phyloP scores from a whole-genome alignment of 23 red algal species.

The Gracilaria gracilis region DNA sequence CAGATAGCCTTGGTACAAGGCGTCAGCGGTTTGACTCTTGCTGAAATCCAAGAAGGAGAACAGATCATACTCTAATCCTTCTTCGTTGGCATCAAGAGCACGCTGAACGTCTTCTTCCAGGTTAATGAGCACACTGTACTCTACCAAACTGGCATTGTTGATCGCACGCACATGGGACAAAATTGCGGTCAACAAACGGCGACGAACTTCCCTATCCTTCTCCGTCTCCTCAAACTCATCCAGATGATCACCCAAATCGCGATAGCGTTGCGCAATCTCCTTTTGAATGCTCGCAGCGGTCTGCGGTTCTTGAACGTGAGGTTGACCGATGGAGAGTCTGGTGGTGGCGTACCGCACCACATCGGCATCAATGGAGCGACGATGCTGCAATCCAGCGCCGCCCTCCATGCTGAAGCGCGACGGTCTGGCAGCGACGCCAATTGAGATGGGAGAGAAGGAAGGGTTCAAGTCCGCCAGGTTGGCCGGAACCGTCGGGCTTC shows the following conservation, averaged over 20 bases:
- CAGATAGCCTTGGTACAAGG: constrained; percentile 26
- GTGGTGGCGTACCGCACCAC: constrained; percentile 32
- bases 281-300: constrained; percentile 34
- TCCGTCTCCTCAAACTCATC: constrained; percentile 37
- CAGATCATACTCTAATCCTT: constrained; percentile 52
- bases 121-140: constrained; percentile 53
- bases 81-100: constrained; percentile 82
- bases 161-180: constrained; percentile 66
- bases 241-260: constrained; percentile 1
- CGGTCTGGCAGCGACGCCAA: constrained; percentile 2
- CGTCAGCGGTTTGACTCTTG: constrained; percentile 1
- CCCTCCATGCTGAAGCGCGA: constrained; percentile 3
- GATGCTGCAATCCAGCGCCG: constrained; percentile 1
- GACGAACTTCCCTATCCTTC: constrained; percentile 63
- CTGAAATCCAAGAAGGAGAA: constrained; percentile 67
- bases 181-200: constrained; percentile 67
- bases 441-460: constrained; percentile 9
- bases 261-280: constrained; percentile 39
- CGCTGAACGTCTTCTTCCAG: constrained; percentile 71
- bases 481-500: not conserved
- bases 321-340: constrained; percentile 37
- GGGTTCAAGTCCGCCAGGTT: constrained; percentile 16
- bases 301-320: constrained; percentile 18
- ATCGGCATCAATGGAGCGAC: constrained; percentile 36
- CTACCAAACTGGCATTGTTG: constrained; percentile 58